Percentiles rank a stretch among this genome's conserved stretches.
These are phyloP conservation scores for Phytophthora pseudosyringae DNA, from an alignment of 352 stramenopile species.

Conservation along the genomic window DNA sequence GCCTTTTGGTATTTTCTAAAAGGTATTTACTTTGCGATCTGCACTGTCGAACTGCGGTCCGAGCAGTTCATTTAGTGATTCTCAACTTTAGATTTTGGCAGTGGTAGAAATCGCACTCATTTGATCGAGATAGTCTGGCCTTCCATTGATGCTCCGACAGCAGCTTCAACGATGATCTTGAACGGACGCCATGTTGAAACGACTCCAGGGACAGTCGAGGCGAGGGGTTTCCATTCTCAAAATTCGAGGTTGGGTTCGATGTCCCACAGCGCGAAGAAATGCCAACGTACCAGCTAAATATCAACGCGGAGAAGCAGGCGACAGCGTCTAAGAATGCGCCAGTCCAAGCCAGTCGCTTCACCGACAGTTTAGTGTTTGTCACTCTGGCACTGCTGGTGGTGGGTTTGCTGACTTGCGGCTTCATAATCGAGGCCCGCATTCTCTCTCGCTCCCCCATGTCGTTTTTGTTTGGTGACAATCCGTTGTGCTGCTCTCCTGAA, in stretches of 20 bases:
- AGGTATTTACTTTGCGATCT: no score
- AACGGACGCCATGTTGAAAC: constrained; percentile 2
- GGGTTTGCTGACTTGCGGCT: constrained; percentile 9
- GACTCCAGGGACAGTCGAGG: not conserved
- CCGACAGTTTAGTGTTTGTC: not conserved
- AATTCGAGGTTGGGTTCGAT: not conserved
- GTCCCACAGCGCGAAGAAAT: not conserved
- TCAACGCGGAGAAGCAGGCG: not conserved
- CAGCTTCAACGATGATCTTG: not conserved
- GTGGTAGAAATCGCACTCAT: no score
- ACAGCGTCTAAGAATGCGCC: not conserved
- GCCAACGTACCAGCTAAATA: not conserved
- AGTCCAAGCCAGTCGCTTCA: constrained; percentile 10
- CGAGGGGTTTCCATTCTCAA: not conserved
- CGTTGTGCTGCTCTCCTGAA: constrained; percentile 12
- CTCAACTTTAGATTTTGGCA: no score
- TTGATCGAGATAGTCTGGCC: not conserved
- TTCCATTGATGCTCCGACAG: not conserved
- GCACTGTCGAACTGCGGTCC: no score
- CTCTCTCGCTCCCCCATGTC: constrained; percentile 1
- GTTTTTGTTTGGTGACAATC: constrained; percentile 7
- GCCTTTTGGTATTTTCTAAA: no score
- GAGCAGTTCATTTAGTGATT: no score
- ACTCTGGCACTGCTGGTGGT: constrained; percentile 16
- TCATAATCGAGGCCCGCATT: constrained; percentile 18